Base-by-base conservation (phyloP, 345 rosid genomes). In the Isatis tinctoria region DNA sequence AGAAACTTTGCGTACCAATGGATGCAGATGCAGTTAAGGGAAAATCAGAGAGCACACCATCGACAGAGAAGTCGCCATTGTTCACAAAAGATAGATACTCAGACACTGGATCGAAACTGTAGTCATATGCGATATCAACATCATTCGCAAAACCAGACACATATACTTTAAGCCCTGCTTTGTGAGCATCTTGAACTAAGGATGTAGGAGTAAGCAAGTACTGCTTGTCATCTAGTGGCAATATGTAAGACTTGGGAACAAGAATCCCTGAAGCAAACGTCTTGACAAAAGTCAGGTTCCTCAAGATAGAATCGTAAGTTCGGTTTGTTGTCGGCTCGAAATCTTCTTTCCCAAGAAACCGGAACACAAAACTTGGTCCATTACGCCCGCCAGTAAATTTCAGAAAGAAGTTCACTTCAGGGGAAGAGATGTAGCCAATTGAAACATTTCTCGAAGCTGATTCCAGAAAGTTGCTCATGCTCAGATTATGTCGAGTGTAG, bases 211-310 rank as follows among this genome's bases (percentile, higher is more conserved):
- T 76, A 58, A 3, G 82, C 61, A 87, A 78, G 77, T 93, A 93
- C 45, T 18, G 43, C 22, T 0, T 69, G 13, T 14, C 18, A 69
- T 82, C 85, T n/a, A 85, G 71, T 1, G 86, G 90, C 84, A 83
- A 90, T 72, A 93, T 86, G 72, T 84, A 89, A 76, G 47, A 1
- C 88, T 93, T 93, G 0, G 95, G 93, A 44, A 93, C 82, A 43
- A 88, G 90, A 67, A 93, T 85, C 71, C 96, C 96, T 26, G 93
- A 84, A 65, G 93, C 90, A 85, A 93, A 90, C 14, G 92, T 86
- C 90, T 80, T 89, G 74, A 90, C 80, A 65, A 79, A 86, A 4
- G 90, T 79, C 47, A 93, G 83, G 78, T 93, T 90, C 16, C 58
- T 74, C 18, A 49, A 61, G 45, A 93, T 84, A 49, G 83, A 80